Percentiles rank a stretch among this genome's conserved stretches.
Conservation (phyloP, 2,329 filamentous ascomycete species). For the Colletotrichum sp. region DNA sequence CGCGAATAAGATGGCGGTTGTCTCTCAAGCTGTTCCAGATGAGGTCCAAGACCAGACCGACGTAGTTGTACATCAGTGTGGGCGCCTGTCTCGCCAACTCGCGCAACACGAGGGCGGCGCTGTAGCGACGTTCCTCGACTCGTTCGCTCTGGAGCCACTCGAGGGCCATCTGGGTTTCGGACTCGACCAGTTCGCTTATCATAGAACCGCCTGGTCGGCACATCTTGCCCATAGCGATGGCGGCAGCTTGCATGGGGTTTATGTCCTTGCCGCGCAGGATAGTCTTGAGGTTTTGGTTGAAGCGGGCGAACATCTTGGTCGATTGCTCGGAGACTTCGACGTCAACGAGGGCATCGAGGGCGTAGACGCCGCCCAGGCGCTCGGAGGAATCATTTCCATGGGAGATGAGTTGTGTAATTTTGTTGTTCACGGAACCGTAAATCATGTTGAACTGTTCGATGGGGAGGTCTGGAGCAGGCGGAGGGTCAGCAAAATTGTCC, state of each 20-base stretch:
- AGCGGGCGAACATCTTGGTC: conserved; percentile 85
- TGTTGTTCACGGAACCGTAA: conserved; percentile 61
- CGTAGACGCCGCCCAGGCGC: conserved; percentile 88
- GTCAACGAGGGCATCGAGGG: conserved; percentile 90
- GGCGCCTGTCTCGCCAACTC: conserved; percentile 93
- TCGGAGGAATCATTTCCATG: conserved; percentile 88
- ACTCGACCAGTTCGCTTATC: conserved; percentile 94
- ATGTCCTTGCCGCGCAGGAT: conserved; percentile 91
- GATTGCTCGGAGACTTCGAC: conserved; percentile 95
- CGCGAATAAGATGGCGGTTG: conserved; percentile 86
- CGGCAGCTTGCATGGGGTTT: conserved; percentile 87
- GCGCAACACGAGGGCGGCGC: conserved; percentile 86
- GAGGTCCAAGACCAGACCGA: conserved; percentile 92
- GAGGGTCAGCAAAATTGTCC: background rate
- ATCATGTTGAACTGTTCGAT: conserved; percentile 75
- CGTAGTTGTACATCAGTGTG: conserved; percentile 93
- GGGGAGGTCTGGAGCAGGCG: conserved; percentile 65
- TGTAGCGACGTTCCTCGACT: conserved; percentile 91
- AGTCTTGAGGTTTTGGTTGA: conserved; percentile 86
- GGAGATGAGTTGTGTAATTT: conserved; percentile 71
- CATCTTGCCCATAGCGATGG: conserved; percentile 85
- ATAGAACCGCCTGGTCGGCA: conserved; percentile 92
- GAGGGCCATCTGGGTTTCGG: conserved; percentile 92
- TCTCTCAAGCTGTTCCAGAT: conserved; percentile 96
- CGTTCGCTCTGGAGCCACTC: conserved; percentile 97